Evolutionary conservation across 2,329 filamentous ascomycete genomes (phyloP), one percentile per base, ranked within the genome.

Genomic region (Fulvia fulva): DNA sequence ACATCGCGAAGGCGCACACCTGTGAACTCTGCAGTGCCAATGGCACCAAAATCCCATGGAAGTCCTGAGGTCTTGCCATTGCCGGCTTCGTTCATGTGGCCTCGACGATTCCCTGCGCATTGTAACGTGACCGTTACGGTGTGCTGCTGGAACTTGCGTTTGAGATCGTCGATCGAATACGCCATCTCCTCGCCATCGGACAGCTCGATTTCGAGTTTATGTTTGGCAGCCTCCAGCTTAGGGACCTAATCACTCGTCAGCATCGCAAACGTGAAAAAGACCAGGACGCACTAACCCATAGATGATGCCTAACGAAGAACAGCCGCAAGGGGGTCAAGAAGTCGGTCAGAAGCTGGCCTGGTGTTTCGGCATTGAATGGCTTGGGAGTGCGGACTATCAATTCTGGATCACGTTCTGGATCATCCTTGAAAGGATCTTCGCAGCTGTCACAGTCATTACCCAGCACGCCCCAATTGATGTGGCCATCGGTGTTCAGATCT

Each of bases 291-390:
- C 52, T 34, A 11, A 86, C 83, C 84, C 83, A 86, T 75, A 86
- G 83, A 71, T 86, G 83, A 64, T 86, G 84, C 21, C 83, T 79
- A 14, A 85, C 79, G 65, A 84, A 86, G 69, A 85, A 85, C 0
- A 83, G 72, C 28, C 78, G 74, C 44, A 80, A 81, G 3, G 81
- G 81, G 0, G 83, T 86, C 37, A 81, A 71, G 65, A 84, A 87
- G 1, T 74, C 71, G 19, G 72, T 73, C 25, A 87, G 76, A 32
- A 76, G 76, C 2, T 76, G 73, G 0, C 68, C 71, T 0, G 84
- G 83, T 0, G 83, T 83, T 65, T 87, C 84, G 1, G 84, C 84
- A 67, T 87, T 87, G 61, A 83, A 79, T 3, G 84, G 85, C 63
- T 81, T 81, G 8, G 74, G 68, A 1, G 81, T 86, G 56, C 78